phyloP scores from a whole-genome alignment of 305 asterid species.

The Nicotiana rustica region DNA sequence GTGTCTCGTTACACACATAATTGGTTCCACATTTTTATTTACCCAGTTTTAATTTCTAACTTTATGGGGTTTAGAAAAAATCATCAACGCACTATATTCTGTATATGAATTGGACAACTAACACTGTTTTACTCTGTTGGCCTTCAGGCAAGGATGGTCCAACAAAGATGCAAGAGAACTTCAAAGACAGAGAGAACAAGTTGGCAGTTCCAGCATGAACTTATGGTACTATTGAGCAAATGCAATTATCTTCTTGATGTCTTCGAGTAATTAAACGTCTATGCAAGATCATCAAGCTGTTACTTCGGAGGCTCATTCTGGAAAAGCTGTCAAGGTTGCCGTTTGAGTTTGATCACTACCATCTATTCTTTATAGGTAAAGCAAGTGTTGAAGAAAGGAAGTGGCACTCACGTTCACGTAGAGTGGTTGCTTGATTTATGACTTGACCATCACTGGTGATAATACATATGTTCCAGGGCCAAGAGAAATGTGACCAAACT shows the following conservation, averaged over 20 bases:
- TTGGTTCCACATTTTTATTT: neutral
- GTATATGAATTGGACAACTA: neutral
- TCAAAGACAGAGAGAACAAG: conserved; percentile 39
- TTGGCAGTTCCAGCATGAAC: conserved; percentile 47
- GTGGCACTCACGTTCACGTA: neutral
- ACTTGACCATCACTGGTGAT: neutral
- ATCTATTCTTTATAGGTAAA: neutral
- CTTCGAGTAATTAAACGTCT: neutral
- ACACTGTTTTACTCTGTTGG: conserved; percentile 23
- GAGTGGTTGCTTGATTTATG: conserved; percentile 21
- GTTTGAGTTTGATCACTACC: neutral
- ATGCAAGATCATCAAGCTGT: neutral
- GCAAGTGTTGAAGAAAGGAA: neutral
- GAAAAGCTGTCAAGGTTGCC: neutral
- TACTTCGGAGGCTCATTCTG: neutral
- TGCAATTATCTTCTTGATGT: conserved; percentile 1
- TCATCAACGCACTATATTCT: conserved; percentile 4
- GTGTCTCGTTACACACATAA: neutral
- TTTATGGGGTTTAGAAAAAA: conserved; percentile 8
- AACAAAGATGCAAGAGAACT: conserved; percentile 45
- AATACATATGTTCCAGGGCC: neutral
- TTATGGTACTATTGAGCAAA: neutral
- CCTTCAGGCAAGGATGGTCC: conserved; percentile 59
- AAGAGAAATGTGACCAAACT: conserved; percentile 16
- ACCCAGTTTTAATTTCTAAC: conserved; percentile 25